These are phyloP conservation scores for Suillus subalutaceus DNA, from an alignment of 768 basidiomycete genomes.

Conservation along the genomic window DNA sequence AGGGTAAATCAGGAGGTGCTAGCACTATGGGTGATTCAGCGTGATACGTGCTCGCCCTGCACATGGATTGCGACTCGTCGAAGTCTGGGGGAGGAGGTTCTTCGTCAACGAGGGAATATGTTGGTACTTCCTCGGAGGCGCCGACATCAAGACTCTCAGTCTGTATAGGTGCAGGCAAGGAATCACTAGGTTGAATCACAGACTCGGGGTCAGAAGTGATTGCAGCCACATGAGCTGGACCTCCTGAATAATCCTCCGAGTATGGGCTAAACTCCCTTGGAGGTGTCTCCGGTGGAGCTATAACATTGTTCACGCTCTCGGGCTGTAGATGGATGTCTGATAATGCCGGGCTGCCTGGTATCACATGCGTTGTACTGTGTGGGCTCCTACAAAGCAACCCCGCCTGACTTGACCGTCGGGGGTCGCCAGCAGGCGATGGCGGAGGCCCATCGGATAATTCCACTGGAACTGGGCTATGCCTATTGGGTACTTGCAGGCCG, in stretches of 20 bases:
- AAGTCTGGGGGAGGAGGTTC: conserved; percentile 29
- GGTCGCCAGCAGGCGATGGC: neutral
- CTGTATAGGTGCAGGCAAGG: neutral
- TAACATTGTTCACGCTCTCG: neutral
- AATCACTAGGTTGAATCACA: neutral
- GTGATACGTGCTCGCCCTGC: neutral
- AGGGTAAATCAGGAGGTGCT: neutral
- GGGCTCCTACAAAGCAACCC: neutral
- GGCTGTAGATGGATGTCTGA: neutral
- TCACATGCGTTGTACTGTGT: too few species aligned
- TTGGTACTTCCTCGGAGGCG: conserved; percentile 23
- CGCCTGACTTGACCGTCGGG: neutral
- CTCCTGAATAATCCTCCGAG: neutral
- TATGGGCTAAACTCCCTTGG: neutral
- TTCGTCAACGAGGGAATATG: conserved; percentile 28
- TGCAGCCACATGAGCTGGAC: neutral
- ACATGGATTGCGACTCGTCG: conserved; percentile 15
- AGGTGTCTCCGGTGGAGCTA: neutral
- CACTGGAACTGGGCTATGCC: neutral
- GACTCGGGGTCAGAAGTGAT: neutral
- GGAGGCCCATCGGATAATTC: neutral
- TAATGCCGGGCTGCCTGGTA: neutral
- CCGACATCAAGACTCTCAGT: conserved; percentile 4
- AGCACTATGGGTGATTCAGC: neutral
- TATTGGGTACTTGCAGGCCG: neutral